Evolutionary conservation across 2,329 filamentous ascomycete genomes (phyloP), one percentile per base, ranked within the genome.

Genomic region (Venturia asperata): DNA sequence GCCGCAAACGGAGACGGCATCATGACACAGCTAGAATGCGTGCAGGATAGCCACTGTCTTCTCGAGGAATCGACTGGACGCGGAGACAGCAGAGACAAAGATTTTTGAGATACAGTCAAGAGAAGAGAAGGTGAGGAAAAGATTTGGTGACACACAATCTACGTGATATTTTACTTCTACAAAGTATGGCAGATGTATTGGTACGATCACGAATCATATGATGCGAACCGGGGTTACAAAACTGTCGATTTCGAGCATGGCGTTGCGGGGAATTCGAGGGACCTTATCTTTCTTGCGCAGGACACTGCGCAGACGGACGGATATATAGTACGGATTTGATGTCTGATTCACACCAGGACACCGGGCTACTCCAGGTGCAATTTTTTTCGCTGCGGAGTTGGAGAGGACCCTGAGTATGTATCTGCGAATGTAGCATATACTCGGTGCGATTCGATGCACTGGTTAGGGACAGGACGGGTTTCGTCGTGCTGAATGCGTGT

Each of bases 211-310:
- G 52, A 58, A 34, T 37, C 47, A 52, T 58, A 52, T 58, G 52
- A 58, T 58, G 30, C 47, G 10, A 58, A n/a, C 19, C 21, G 6
- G 15, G 17, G n/a, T n/a, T n/a, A 58, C 9, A 37, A 37, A 15
- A 37, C 27, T 39, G 27, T 58, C 27, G 30, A 37, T 37, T 27
- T 58, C 37, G 52, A 58, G 52, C 52, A 58, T 58, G 52, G 52
- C 52, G 52, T 58, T 37, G n/a, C 37, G 11, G 52, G 52, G 30
- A 37, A 37, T 58, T n/a, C 15, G 52, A 27, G 37, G 37, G n/a
- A 58, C 52, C 52, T 58, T 27, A 37, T 58, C 13, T 21, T 27
- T 52, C 30, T 34, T 37, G 30, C 30, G 27, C 37, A 27, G 30
- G 27, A 58, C 5, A 39, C 7, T 58, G 15, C 19, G 21, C 30